Evolutionary conservation across 306 rosid species (phyloP).

Genomic region (Vigna unguiculata): DNA sequence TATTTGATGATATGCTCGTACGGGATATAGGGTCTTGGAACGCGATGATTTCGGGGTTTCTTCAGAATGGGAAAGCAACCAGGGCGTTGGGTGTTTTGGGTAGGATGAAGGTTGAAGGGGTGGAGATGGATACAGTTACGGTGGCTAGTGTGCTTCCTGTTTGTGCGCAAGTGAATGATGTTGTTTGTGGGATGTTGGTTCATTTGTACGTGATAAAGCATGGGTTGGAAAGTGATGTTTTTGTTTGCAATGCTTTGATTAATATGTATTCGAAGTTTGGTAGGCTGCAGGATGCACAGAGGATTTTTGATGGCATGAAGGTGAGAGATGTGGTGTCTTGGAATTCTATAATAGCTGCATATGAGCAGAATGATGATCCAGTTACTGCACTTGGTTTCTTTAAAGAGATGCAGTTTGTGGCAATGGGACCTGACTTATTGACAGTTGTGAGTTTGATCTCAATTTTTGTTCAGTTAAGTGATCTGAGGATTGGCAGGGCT

Average conservation of each 20-base stretch:
- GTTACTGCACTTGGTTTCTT: constrained; percentile 45
- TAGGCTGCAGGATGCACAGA: constrained; percentile 46
- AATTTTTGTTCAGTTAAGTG: constrained; percentile 54
- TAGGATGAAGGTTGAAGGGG: constrained; percentile 47
- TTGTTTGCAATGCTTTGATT: constrained; percentile 58
- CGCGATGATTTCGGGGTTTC: constrained; percentile 61
- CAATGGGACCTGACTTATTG: constrained; percentile 52
- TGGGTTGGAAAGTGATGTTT: constrained; percentile 53
- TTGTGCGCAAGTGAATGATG: constrained; percentile 47
- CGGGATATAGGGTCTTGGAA: constrained; percentile 61
- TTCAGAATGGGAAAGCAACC: constrained; percentile 50
- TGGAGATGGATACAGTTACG: constrained; percentile 50
- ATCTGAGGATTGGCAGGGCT: constrained; percentile 45
- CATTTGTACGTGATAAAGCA: constrained; percentile 60
- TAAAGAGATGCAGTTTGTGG: constrained; percentile 51
- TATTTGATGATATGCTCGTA: constrained; percentile 52
- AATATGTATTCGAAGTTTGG: constrained; percentile 59
- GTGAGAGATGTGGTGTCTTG: constrained; percentile 55
- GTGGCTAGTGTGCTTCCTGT: constrained; percentile 56
- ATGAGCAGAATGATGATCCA: constrained; percentile 58
- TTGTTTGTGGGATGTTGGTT: constrained; percentile 49
- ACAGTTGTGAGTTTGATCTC: constrained; percentile 58
- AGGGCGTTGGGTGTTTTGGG: constrained; percentile 46
- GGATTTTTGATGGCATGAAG: constrained; percentile 52
- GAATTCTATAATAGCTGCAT: constrained; percentile 53